Evolutionary conservation across 23 red algal species (phyloP).

Genomic region (Porphyridium purpureum): DNA sequence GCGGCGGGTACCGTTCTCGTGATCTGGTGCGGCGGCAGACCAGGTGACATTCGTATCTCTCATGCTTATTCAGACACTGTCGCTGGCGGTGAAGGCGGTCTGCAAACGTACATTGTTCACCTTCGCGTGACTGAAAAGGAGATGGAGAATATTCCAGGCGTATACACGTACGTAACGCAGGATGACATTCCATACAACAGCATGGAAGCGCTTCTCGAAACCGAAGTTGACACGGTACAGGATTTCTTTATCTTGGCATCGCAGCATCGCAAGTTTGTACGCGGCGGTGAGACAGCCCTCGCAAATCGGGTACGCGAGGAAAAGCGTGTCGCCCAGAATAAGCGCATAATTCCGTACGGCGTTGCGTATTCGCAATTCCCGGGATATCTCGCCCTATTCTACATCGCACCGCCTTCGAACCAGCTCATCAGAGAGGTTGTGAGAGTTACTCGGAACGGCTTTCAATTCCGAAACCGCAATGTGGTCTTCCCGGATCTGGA

Average conservation of each 20-base stretch:
- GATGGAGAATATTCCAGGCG: neutral
- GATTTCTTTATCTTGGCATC: neutral
- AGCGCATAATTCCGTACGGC: constrained; percentile 11
- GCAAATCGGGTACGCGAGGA: constrained; percentile 21
- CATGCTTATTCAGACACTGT: neutral
- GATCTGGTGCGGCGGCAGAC: neutral
- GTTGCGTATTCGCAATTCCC: constrained; percentile 23
- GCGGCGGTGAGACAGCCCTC: constrained; percentile 11
- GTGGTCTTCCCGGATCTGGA: constrained; percentile 46
- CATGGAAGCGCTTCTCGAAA: constrained; percentile 1
- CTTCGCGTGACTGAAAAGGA: neutral
- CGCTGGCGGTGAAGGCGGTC: neutral
- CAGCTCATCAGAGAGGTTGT: constrained; percentile 39
- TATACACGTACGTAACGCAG: neutral
- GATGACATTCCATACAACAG: constrained; percentile 1
- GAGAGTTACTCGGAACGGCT: constrained; percentile 54
- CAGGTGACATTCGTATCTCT: neutral
- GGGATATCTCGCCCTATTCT: constrained; percentile 29
- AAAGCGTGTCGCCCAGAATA: constrained; percentile 7
- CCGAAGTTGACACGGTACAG: constrained; percentile 1
- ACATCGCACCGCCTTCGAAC: constrained; percentile 23
- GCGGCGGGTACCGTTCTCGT: neutral
- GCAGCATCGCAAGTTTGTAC: constrained; percentile 41
- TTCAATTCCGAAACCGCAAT: constrained; percentile 35
- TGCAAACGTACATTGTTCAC: neutral